These are phyloP conservation scores for Lolium multiflorum DNA, from an alignment of 176 grass and related monocot species.

Conservation along the genomic window DNA sequence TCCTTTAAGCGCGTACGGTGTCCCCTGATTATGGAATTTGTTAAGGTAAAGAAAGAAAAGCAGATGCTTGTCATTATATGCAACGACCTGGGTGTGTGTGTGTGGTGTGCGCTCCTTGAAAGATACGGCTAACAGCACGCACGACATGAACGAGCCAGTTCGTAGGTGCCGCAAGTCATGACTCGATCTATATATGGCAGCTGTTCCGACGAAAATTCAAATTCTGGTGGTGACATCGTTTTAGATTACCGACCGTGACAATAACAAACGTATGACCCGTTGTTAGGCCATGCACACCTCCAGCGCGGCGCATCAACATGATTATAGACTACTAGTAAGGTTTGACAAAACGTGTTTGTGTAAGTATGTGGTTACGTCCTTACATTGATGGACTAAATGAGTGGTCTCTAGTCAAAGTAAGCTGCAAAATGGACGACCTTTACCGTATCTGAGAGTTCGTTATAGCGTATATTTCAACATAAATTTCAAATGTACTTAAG, in stretches of 20 bases:
- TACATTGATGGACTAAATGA: background rate
- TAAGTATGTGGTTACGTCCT: too few relatives aligned
- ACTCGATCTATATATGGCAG: background rate
- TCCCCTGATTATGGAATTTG: constrained; percentile 16
- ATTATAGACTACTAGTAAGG: background rate
- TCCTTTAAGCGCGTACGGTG: background rate
- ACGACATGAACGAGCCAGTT: background rate
- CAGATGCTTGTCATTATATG: constrained; percentile 55
- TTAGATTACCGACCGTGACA: too few relatives aligned
- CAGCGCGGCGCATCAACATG: too few relatives aligned
- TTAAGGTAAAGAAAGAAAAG: constrained; percentile 46
- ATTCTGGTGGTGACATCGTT: background rate
- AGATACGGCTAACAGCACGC: constrained; percentile 40
- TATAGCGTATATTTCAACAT: too few relatives aligned
- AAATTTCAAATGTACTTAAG: too few relatives aligned
- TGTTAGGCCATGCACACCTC: background rate
- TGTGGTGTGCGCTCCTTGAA: constrained; percentile 25
- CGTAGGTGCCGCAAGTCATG: background rate
- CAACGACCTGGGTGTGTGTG: background rate
- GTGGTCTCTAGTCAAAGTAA: background rate
- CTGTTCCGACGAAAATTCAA: background rate
- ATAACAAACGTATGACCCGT: too few relatives aligned
- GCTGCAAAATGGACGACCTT: background rate
- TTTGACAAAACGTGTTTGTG: background rate
- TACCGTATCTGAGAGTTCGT: too few relatives aligned